Conservation (phyloP, 257 asterid species). For the Sherardia arvensis region DNA sequence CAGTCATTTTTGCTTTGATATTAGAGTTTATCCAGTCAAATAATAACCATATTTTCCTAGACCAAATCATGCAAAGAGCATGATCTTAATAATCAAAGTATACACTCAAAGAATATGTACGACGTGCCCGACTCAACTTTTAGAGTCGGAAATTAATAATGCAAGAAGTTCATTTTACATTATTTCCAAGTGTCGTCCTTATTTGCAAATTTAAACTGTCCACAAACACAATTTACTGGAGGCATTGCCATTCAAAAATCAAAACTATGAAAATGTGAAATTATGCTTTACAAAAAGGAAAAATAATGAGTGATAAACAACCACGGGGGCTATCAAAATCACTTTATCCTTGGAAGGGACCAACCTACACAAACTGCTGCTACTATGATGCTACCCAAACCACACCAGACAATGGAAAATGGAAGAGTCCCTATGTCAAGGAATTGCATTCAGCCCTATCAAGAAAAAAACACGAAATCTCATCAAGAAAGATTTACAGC, state of each 20-base stretch:
- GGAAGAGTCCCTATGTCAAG: background rate
- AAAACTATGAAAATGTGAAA: background rate
- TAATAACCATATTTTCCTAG: no score
- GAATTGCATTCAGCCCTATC: background rate
- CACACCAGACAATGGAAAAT: background rate
- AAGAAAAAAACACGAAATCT: background rate
- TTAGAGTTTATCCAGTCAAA: no score
- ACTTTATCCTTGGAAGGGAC: conserved; percentile 2
- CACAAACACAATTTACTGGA: background rate
- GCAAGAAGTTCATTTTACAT: no score
- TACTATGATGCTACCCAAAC: background rate
- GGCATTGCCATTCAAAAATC: background rate
- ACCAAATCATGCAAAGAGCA: no score
- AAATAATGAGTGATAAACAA: background rate
- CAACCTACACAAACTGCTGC: background rate
- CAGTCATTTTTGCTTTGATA: no score
- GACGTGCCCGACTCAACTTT: no score
- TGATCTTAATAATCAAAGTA: no score
- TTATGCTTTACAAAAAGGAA: background rate
- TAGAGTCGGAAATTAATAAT: no score
- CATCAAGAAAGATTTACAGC: background rate
- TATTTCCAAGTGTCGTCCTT: background rate
- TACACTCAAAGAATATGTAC: no score
- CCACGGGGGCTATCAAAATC: background rate
- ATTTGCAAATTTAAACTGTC: no score